These are phyloP conservation scores for Aspergillus incahuasiensis DNA, from an alignment of 495 filamentous ascomycete genomes.

Conservation along the genomic window DNA sequence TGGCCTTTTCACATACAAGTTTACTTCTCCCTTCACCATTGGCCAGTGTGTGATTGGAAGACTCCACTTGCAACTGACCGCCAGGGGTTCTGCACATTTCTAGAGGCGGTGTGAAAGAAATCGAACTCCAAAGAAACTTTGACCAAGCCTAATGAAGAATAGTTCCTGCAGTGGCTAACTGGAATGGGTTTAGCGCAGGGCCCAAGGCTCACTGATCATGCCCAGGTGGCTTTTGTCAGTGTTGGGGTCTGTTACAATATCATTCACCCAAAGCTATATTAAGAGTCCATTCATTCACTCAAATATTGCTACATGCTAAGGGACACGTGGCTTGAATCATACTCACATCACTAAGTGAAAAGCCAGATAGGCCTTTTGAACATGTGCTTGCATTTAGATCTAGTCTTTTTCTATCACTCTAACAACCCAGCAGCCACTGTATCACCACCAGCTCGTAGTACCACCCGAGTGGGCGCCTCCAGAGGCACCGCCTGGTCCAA, in stretches of 20 bases:
- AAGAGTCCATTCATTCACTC: no score
- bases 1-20: conserved; percentile 43
- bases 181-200: neutral
- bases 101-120: conserved; percentile 11
- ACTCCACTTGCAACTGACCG: conserved; percentile 29
- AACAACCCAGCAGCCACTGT: conserved; percentile 80
- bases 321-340: no score
- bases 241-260: no score
- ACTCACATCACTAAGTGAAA: no score
- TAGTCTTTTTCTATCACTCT: conserved; percentile 42
- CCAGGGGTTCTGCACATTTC: conserved; percentile 13
- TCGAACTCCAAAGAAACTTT: conserved; percentile 26
- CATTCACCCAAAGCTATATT: no score
- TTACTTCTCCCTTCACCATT: conserved; percentile 42
- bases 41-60: conserved; percentile 12
- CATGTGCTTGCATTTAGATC: no score
- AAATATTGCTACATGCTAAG: no score
- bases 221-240: no score
- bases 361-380: neutral
- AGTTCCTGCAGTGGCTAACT: conserved; percentile 5
- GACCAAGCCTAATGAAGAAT: neutral
- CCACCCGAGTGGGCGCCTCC: conserved; percentile 70
- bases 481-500: conserved; percentile 72
- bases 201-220: conserved; percentile 6
- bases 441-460: conserved; percentile 73